Evolutionary conservation across 2,329 filamentous ascomycete species (phyloP).

Genomic region (Diaporthe nobilis): DNA sequence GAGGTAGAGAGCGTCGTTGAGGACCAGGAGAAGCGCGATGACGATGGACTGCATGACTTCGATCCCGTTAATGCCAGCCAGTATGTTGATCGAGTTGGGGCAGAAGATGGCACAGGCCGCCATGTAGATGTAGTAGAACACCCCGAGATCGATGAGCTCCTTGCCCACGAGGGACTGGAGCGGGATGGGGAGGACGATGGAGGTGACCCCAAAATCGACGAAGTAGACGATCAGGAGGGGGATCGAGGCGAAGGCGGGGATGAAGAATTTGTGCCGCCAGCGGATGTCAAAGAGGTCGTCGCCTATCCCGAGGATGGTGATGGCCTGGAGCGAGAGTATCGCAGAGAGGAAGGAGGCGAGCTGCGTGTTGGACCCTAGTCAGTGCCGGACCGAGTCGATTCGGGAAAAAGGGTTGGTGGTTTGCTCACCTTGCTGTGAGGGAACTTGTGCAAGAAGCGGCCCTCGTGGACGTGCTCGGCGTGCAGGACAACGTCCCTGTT

Average conservation of each 20-base stretch:
- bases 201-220: conserved; percentile 97
- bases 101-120: conserved; percentile 96
- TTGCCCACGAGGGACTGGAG: conserved; percentile 84
- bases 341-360: conserved; percentile 95
- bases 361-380: conserved; percentile 57
- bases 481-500: conserved; percentile 89
- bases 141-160: conserved; percentile 84
- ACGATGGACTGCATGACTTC: conserved; percentile 96
- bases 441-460: conserved; percentile 90
- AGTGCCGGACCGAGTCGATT: neutral
- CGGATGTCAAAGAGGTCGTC: conserved; percentile 98
- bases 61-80: conserved; percentile 99
- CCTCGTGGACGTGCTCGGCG: conserved; percentile 80
- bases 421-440: conserved; percentile 87
- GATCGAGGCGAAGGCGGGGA: conserved; percentile 92
- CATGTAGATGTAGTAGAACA: conserved; percentile 97
- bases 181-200: conserved; percentile 90
- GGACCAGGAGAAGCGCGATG: conserved; percentile 84
- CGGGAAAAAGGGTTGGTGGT: neutral
- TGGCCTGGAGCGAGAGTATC: conserved; percentile 91
- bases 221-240: conserved; percentile 97
- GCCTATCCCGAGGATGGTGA: conserved; percentile 90
- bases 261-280: conserved; percentile 99
- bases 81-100: conserved; percentile 98
- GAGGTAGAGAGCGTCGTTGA: conserved; percentile 93